A percentile compares a stretch with the other conserved stretches of the same genome.
Evolutionary conservation across 1,284 basidiomycete species (phyloP).

Genomic region (Xanthoconium separans): DNA sequence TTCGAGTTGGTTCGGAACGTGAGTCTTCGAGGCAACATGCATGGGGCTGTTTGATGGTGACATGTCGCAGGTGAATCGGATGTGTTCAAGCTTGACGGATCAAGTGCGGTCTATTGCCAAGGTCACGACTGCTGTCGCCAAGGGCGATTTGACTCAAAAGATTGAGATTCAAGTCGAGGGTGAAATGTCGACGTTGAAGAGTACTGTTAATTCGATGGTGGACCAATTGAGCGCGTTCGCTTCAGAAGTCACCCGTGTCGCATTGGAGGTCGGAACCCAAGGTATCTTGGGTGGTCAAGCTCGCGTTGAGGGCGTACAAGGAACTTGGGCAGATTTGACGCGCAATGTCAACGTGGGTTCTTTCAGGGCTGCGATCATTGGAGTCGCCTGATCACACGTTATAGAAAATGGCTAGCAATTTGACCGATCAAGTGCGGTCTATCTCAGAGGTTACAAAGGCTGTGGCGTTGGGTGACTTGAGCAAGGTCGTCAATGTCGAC

Average conservation of each 20-base stretch:
- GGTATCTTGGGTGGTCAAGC: constrained; percentile 94
- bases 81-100: constrained; percentile 91
- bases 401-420: constrained; percentile 85
- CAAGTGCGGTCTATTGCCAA: constrained; percentile 92
- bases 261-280: constrained; percentile 88
- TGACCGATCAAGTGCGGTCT: constrained; percentile 96
- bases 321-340: constrained; percentile 92
- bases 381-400: constrained; percentile 14
- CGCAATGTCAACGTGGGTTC: constrained; percentile 78
- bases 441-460: constrained; percentile 98
- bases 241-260: constrained; percentile 93
- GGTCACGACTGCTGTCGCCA: constrained; percentile 91
- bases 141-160: constrained; percentile 87
- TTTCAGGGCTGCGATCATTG: constrained; percentile 13
- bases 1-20: constrained; percentile 88
- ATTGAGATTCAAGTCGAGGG: constrained; percentile 91
- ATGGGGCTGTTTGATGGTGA: not conserved
- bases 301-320: constrained; percentile 88
- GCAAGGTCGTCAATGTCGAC: constrained; percentile 90
- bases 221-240: constrained; percentile 91
- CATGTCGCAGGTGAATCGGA: constrained; percentile 74
- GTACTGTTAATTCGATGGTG: constrained; percentile 88
- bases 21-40: constrained; percentile 28
- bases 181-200: constrained; percentile 84
- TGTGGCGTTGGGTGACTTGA: constrained; percentile 90